Evolutionary conservation across 768 basidiomycete genomes (phyloP).

Genomic region (Lactifluus volemus): DNA sequence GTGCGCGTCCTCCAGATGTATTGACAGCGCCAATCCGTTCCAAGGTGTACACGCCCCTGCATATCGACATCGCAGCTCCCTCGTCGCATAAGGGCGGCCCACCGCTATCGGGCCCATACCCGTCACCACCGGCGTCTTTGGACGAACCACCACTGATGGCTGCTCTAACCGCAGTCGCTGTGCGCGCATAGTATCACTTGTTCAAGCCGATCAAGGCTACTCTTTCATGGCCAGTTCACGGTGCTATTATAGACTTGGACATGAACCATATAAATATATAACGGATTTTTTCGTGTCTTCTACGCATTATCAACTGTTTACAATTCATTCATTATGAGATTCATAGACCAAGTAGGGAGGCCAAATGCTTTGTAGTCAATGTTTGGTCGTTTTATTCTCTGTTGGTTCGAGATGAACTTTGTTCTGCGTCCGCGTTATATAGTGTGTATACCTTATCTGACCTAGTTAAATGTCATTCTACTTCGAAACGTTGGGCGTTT

Average conservation of each 20-base stretch:
- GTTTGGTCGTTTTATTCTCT: neutral
- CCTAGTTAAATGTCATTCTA: neutral
- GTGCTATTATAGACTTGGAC: neutral
- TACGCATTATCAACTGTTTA: neutral
- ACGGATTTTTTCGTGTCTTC: neutral
- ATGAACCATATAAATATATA: neutral
- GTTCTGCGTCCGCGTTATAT: neutral
- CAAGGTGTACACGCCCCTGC: slow-evolving; percentile 15
- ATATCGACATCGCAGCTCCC: slow-evolving; percentile 25
- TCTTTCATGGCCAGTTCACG: neutral
- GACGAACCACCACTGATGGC: slow-evolving; percentile 30
- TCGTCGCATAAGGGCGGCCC: slow-evolving; percentile 10
- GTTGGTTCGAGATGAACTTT: neutral
- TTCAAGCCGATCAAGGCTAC: neutral
- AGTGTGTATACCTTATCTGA: neutral
- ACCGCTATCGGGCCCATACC: slow-evolving; percentile 27
- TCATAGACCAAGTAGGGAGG: neutral
- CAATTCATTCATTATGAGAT: neutral
- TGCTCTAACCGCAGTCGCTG: neutral
- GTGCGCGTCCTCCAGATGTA: neutral
- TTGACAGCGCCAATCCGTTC: slow-evolving; percentile 10
- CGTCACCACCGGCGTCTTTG: slow-evolving; percentile 33
- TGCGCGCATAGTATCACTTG: neutral
- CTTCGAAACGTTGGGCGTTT: no score
- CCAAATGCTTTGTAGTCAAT: neutral